A percentile compares a stretch with the other conserved stretches of the same genome.
Evolutionary conservation across 2,329 filamentous ascomycete genomes (phyloP).

Genomic region (Myriangium duriaei): DNA sequence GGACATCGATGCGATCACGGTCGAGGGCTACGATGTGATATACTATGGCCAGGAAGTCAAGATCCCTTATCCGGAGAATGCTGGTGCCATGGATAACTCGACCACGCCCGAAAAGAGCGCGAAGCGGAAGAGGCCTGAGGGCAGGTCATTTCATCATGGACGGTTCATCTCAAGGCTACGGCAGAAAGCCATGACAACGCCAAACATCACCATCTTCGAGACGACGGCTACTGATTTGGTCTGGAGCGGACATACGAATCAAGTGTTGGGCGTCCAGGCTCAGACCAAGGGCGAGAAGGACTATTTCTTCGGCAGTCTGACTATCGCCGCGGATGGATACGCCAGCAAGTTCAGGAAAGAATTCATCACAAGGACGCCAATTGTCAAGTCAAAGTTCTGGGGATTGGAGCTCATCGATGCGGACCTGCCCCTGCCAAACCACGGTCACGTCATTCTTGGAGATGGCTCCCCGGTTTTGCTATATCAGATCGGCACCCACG

Average conservation of each 20-base stretch:
- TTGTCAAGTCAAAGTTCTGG: conserved; percentile 79
- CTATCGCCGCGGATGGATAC: conserved; percentile 86
- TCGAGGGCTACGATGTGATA: conserved; percentile 76
- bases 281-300: conserved; percentile 54
- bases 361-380: conserved; percentile 52
- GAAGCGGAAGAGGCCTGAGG: conserved; percentile 47
- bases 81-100: conserved; percentile 22
- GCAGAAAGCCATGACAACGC: conserved; percentile 56
- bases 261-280: conserved; percentile 74
- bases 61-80: conserved; percentile 65
- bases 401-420: conserved; percentile 86
- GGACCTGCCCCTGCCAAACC: conserved; percentile 57
- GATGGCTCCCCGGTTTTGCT: conserved; percentile 69
- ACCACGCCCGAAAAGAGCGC: conserved; percentile 21
- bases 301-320: conserved; percentile 74
- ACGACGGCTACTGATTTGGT: conserved; percentile 71
- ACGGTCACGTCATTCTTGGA: conserved; percentile 80
- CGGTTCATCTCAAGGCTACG: conserved; percentile 79
- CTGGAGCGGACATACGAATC: conserved; percentile 51
- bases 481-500: conserved; percentile 93
- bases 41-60: conserved; percentile 62
- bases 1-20: conserved; percentile 72
- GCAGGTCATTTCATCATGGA: conserved; percentile 84
- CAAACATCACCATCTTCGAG: conserved; percentile 84
- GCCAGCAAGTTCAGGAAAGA: conserved; percentile 81